Evolutionary conservation across 1,284 basidiomycete genomes (phyloP).

Genomic region (Vanrija sp.): DNA sequence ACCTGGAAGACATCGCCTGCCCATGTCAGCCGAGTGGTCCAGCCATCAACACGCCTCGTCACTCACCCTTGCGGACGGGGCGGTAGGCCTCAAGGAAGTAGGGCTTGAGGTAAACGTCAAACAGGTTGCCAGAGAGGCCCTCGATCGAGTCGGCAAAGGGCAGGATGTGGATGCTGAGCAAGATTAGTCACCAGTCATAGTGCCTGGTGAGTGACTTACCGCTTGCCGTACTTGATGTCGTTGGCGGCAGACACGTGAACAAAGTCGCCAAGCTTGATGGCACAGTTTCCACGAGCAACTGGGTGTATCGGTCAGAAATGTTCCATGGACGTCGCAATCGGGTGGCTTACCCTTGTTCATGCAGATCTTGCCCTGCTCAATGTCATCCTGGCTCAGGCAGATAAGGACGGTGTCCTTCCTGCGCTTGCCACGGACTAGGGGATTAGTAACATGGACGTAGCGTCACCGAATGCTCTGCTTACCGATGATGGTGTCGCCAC

Average conservation of each 20-base stretch:
- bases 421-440: slow-evolving; percentile 72
- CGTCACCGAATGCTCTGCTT: slow-evolving; percentile 1
- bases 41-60: slow-evolving; percentile 35
- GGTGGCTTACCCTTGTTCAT: slow-evolving; percentile 74
- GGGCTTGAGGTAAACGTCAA: slow-evolving; percentile 96
- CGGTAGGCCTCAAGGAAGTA: slow-evolving; percentile 89
- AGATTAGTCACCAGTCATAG: neutral
- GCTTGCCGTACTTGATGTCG: slow-evolving; percentile 99
- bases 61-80: slow-evolving; percentile 43
- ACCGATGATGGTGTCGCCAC: slow-evolving; percentile 46
- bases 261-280: slow-evolving; percentile 95
- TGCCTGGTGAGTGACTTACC: slow-evolving; percentile 43
- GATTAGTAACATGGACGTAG: slow-evolving; percentile 27
- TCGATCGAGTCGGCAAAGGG: slow-evolving; percentile 99
- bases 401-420: slow-evolving; percentile 93
- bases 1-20: slow-evolving; percentile 96
- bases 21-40: slow-evolving; percentile 49
- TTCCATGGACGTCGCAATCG: neutral
- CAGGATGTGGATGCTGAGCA: slow-evolving; percentile 70
- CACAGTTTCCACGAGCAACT: slow-evolving; percentile 96
- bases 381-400: slow-evolving; percentile 88
- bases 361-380: slow-evolving; percentile 96
- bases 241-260: slow-evolving; percentile 92
- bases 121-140: slow-evolving; percentile 93
- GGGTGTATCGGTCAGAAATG: slow-evolving; percentile 5